A percentile compares a stretch with the other conserved stretches of the same genome.
These are phyloP conservation scores for Acmispon strigosus DNA, from an alignment of 306 rosid genomes.

Conservation along the genomic window DNA sequence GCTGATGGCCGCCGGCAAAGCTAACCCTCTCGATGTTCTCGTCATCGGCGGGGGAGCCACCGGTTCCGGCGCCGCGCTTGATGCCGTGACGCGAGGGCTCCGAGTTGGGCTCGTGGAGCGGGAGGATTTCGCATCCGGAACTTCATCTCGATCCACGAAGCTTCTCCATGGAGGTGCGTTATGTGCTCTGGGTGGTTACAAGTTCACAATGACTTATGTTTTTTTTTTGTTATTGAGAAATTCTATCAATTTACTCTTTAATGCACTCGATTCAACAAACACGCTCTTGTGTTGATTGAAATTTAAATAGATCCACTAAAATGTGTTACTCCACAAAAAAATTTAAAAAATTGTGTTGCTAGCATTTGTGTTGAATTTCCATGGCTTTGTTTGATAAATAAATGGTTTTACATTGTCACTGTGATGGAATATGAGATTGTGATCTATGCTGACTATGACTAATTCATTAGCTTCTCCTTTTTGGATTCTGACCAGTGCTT, in stretches of 20 bases:
- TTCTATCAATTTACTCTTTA: too few species aligned
- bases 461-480: neutral
- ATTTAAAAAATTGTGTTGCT: too few species aligned
- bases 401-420: neutral
- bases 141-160: constrained; percentile 97
- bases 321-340: too few species aligned
- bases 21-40: constrained; percentile 77
- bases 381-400: neutral
- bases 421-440: neutral
- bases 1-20: constrained; percentile 48
- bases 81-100: constrained; percentile 87
- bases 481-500: neutral
- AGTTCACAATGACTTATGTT: neutral
- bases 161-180: constrained; percentile 90
- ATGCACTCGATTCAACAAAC: too few species aligned
- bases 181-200: neutral
- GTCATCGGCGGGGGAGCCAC: constrained; percentile 98
- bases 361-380: neutral
- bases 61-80: constrained; percentile 77
- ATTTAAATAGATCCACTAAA: too few species aligned
- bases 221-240: neutral
- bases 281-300: too few species aligned
- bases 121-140: constrained; percentile 92
- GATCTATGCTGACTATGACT: neutral
- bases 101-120: constrained; percentile 93